These are phyloP conservation scores for Colletotrichum tropicicola DNA, from an alignment of 2,329 filamentous ascomycete genomes.

Conservation along the genomic window DNA sequence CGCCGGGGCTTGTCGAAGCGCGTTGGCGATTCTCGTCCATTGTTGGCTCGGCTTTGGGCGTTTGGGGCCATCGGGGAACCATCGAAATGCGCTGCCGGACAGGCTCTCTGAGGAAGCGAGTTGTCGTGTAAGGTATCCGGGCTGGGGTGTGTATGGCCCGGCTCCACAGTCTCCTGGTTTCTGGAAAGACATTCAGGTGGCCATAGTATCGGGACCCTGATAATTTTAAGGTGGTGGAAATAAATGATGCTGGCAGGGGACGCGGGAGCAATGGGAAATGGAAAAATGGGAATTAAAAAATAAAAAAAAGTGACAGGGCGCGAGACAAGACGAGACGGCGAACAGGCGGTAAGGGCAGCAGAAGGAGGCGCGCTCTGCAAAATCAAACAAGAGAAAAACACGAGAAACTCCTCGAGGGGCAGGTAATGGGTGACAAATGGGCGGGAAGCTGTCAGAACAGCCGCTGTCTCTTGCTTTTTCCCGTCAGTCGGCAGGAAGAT, in stretches of 20 bases:
- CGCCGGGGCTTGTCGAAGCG: not conserved
- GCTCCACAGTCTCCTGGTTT: constrained; percentile 22
- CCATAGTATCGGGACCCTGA: constrained; percentile 29
- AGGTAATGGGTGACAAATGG: too few species aligned
- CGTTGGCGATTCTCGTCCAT: constrained; percentile 15
- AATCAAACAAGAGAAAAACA: too few species aligned
- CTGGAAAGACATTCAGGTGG: constrained; percentile 30
- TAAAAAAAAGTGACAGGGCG: not conserved
- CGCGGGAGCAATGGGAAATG: constrained; percentile 6
- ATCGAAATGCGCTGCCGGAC: constrained; percentile 9
- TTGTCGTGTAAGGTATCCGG: constrained; percentile 1
- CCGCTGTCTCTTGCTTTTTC: too few species aligned
- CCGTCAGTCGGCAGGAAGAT: too few species aligned
- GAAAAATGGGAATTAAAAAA: constrained; percentile 4
- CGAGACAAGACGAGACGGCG: constrained; percentile 18
- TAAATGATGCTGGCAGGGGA: constrained; percentile 25
- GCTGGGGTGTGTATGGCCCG: constrained; percentile 9
- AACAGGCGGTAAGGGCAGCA: constrained; percentile 5
- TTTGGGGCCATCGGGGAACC: constrained; percentile 1
- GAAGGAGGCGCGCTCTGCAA: not conserved
- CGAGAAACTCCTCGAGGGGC: too few species aligned
- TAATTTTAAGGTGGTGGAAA: constrained; percentile 28
- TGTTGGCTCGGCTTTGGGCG: constrained; percentile 17
- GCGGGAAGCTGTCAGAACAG: too few species aligned
- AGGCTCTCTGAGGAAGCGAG: constrained; percentile 3